Percentiles rank a stretch among this genome's conserved stretches.
Conservation (phyloP, 1,284 basidiomycete genomes). For the Earliella scabrosa region DNA sequence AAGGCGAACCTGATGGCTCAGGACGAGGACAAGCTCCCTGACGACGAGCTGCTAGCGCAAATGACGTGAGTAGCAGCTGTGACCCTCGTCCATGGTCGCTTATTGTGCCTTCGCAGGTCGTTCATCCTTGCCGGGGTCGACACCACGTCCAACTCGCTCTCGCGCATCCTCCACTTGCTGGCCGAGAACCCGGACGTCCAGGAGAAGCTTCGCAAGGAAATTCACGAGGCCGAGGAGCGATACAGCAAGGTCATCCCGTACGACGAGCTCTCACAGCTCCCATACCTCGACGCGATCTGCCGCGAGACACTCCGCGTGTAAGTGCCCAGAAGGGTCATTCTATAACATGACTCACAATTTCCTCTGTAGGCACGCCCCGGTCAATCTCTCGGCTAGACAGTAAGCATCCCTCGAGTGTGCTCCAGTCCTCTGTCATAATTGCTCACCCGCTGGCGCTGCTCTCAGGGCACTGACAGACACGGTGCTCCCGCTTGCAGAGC, state of each 20-base stretch:
- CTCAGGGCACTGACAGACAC: slow-evolving; percentile 9
- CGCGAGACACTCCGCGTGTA: slow-evolving; percentile 28
- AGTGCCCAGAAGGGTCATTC: slow-evolving; percentile 5
- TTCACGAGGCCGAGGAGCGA: slow-evolving; percentile 3
- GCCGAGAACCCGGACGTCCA: slow-evolving; percentile 12
- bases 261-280: slow-evolving; percentile 13
- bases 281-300: slow-evolving; percentile 19
- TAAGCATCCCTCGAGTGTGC: background rate
- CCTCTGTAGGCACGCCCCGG: background rate
- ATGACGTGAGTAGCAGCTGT: slow-evolving; percentile 20
- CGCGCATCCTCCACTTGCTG: slow-evolving; percentile 13
- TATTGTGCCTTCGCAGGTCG: background rate
- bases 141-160: slow-evolving; percentile 17
- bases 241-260: slow-evolving; percentile 8
- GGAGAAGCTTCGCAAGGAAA: slow-evolving; percentile 11
- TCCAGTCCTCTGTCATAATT: slow-evolving; percentile 15
- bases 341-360: slow-evolving; percentile 2
- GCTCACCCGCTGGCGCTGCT: background rate
- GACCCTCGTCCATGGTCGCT: background rate
- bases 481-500: slow-evolving; percentile 8
- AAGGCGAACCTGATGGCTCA: slow-evolving; percentile 23
- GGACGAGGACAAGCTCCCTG: slow-evolving; percentile 28
- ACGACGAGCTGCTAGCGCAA: slow-evolving; percentile 30
- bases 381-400: background rate
- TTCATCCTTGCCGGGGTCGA: slow-evolving; percentile 17